A percentile compares a stretch with the other conserved stretches of the same genome.
phyloP scores from a whole-genome alignment of 2,329 filamentous ascomycete species.

The Neonectria hederae region DNA sequence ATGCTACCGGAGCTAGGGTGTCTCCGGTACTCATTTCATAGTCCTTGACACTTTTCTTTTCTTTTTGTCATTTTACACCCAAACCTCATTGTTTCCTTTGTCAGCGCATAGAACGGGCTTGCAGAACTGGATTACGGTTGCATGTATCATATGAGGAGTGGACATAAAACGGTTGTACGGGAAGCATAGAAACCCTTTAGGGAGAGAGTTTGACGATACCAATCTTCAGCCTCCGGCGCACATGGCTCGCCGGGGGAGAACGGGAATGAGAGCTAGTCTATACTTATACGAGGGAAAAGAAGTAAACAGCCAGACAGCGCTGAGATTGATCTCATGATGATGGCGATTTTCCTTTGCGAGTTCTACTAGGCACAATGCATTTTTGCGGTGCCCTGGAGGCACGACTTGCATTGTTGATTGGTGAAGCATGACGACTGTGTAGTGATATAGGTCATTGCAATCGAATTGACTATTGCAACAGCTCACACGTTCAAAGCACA shows the following conservation, averaged over 20 bases:
- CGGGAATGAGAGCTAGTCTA: background rate
- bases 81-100: constrained; percentile 29
- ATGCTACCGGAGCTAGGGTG: background rate
- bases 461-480: too few relatives aligned
- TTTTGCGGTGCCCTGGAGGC: constrained; percentile 19
- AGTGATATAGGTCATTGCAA: too few relatives aligned
- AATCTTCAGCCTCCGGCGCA: constrained; percentile 23
- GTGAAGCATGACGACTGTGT: background rate
- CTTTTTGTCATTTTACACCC: constrained; percentile 3
- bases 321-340: constrained; percentile 18
- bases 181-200: constrained; percentile 25
- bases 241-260: constrained; percentile 17
- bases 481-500: too few relatives aligned
- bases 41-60: constrained; percentile 8
- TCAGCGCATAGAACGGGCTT: constrained; percentile 28
- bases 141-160: constrained; percentile 35
- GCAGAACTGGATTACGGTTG: constrained; percentile 26
- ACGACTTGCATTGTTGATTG: constrained; percentile 16
- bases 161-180: constrained; percentile 17
- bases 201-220: constrained; percentile 33
- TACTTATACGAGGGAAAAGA: constrained; percentile 6
- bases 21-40: background rate
- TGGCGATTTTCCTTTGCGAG: constrained; percentile 13
- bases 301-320: constrained; percentile 11
- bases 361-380: constrained; percentile 15